phyloP scores from a whole-genome alignment of 805 yeast genomes.

The Ogataea salicorniae region DNA sequence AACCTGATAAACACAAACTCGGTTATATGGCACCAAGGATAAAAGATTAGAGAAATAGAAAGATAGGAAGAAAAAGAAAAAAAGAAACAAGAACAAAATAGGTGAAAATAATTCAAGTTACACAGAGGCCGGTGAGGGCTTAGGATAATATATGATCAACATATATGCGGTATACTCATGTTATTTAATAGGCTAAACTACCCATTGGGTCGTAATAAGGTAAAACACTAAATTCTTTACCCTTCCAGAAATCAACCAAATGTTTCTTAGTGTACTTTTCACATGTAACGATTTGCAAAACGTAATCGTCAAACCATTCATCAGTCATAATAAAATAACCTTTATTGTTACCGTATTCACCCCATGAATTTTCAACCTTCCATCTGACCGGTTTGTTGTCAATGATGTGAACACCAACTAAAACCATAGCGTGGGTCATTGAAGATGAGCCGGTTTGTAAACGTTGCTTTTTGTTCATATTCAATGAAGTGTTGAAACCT shows the following conservation, averaged over 20 bases:
- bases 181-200: constrained; percentile 46
- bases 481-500: constrained; percentile 40
- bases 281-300: constrained; percentile 57
- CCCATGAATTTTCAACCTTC: constrained; percentile 81
- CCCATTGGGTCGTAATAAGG: constrained; percentile 84
- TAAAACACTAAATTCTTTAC: constrained; percentile 41
- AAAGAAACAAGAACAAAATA: not conserved
- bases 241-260: constrained; percentile 41
- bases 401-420: constrained; percentile 70
- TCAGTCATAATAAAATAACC: constrained; percentile 73
- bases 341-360: constrained; percentile 61
- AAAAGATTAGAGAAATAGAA: not conserved
- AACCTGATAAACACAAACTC: too few species aligned
- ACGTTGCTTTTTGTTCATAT: constrained; percentile 32
- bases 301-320: constrained; percentile 70
- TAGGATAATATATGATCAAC: not conserved
- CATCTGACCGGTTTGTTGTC: constrained; percentile 61
- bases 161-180: not conserved
- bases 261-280: constrained; percentile 31
- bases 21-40: too few species aligned
- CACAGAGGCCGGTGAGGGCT: too few species aligned
- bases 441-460: constrained; percentile 41
- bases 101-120: not conserved
- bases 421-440: constrained; percentile 90
- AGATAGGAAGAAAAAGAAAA: not conserved